A percentile compares a stretch with the other conserved stretches of the same genome.
phyloP scores from a whole-genome alignment of 2,329 filamentous ascomycete genomes.

The Trichophyton equinum region DNA sequence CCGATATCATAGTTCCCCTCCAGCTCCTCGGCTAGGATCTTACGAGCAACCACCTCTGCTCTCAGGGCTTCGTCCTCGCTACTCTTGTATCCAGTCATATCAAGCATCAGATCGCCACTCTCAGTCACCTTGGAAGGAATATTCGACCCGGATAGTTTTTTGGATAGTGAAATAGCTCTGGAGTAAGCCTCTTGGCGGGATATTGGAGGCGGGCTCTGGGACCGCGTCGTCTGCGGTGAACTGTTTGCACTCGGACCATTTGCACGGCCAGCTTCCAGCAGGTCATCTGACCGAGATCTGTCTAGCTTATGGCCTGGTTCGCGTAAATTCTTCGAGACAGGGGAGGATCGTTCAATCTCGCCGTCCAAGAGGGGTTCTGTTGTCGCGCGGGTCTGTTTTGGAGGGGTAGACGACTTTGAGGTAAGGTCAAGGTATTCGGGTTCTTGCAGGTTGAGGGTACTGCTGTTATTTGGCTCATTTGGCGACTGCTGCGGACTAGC shows the following conservation, averaged over 20 bases:
- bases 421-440: slow-evolving; percentile 39
- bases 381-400: background rate
- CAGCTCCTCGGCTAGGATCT: slow-evolving; percentile 82
- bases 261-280: background rate
- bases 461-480: slow-evolving; percentile 18
- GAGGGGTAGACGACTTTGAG: background rate
- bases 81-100: slow-evolving; percentile 95
- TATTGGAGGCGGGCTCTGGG: slow-evolving; percentile 64
- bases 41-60: slow-evolving; percentile 84
- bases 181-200: slow-evolving; percentile 64
- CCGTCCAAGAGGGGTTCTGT: background rate
- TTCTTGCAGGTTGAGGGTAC: slow-evolving; percentile 32
- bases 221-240: slow-evolving; percentile 31
- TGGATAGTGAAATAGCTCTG: slow-evolving; percentile 71
- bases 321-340: background rate
- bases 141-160: slow-evolving; percentile 76
- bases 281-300: background rate
- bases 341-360: background rate
- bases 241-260: background rate
- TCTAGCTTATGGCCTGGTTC: background rate
- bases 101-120: slow-evolving; percentile 86
- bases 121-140: slow-evolving; percentile 90
- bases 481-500: slow-evolving; percentile 51
- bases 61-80: slow-evolving; percentile 84
- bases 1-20: slow-evolving; percentile 95